Conservation (phyloP, 345 rosid species). For the Acer campestre region DNA sequence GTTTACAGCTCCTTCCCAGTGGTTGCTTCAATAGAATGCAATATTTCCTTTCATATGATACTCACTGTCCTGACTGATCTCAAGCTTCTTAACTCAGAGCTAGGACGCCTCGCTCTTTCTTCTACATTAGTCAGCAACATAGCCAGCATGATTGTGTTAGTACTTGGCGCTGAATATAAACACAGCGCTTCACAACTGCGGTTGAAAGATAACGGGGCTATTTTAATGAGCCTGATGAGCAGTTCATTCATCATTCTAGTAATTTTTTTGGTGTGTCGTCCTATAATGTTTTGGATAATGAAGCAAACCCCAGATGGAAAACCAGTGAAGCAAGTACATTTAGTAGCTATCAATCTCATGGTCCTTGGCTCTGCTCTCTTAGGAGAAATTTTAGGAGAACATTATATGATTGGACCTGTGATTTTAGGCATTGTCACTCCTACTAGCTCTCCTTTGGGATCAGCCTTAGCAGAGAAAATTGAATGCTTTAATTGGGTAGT, state of each 20-base stretch:
- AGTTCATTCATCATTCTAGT: not conserved
- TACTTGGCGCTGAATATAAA: not conserved
- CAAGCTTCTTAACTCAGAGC: slow-evolving; percentile 46
- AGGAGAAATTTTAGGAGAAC: slow-evolving; percentile 31
- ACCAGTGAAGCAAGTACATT: slow-evolving; percentile 29
- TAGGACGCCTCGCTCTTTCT: slow-evolving; percentile 51
- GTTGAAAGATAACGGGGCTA: too few relatives aligned
- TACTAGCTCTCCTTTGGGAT: slow-evolving; percentile 31
- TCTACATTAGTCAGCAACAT: slow-evolving; percentile 41
- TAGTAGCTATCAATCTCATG: slow-evolving; percentile 24
- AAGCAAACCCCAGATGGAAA: slow-evolving; percentile 47
- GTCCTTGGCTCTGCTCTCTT: slow-evolving; percentile 25
- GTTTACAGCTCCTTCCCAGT: slow-evolving; percentile 3
- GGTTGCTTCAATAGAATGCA: slow-evolving; percentile 24
- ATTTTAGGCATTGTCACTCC: slow-evolving; percentile 45
- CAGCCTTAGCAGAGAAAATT: slow-evolving; percentile 38
- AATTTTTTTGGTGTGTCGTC: slow-evolving; percentile 23
- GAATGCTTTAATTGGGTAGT: slow-evolving; percentile 33
- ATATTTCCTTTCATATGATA: slow-evolving; percentile 41
- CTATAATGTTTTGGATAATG: slow-evolving; percentile 45
- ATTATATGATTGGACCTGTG: slow-evolving; percentile 38
- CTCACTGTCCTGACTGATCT: slow-evolving; percentile 36
- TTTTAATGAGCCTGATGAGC: not conserved
- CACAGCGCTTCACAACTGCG: not conserved
- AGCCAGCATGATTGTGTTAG: slow-evolving; percentile 28